Evolutionary conservation across 495 filamentous ascomycete species (phyloP).

Genomic region (Xylaria telfairii): DNA sequence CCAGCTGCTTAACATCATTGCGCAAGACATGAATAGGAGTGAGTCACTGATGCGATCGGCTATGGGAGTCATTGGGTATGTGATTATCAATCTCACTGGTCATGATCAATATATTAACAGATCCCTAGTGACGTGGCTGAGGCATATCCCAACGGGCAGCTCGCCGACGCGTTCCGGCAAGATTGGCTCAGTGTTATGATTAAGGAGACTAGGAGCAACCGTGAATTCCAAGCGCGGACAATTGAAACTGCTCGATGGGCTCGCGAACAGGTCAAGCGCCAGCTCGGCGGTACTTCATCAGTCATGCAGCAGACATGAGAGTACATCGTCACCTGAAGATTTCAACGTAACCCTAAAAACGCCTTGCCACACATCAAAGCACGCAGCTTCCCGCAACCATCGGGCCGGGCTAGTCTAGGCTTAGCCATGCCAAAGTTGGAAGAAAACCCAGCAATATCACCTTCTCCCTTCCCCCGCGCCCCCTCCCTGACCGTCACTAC

Average conservation of each 20-base stretch:
- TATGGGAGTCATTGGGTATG: conserved; percentile 97
- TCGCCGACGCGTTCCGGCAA: conserved; percentile 78
- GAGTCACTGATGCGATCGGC: conserved; percentile 88
- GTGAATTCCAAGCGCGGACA: conserved; percentile 80
- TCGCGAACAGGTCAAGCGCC: conserved; percentile 94
- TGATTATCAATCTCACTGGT: conserved; percentile 21
- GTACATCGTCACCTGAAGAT: not conserved
- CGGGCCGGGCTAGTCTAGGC: conserved; percentile 32
- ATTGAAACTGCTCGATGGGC: conserved; percentile 97
- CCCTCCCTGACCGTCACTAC: conserved; percentile 1
- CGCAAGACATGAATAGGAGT: conserved; percentile 80
- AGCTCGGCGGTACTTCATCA: conserved; percentile 63
- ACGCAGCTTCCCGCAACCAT: conserved; percentile 40
- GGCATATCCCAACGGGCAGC: conserved; percentile 89
- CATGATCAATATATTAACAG: conserved; percentile 43
- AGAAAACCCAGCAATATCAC: conserved; percentile 39
- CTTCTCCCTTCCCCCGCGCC: conserved; percentile 23
- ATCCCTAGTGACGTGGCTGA: conserved; percentile 83
- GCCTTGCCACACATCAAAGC: conserved; percentile 31
- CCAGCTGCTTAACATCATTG: conserved; percentile 81
- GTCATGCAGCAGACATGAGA: conserved; percentile 56
- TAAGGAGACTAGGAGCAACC: conserved; percentile 83
- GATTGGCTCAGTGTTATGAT: conserved; percentile 90
- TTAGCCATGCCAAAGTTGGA: conserved; percentile 40
- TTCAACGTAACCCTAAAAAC: conserved; percentile 13